A percentile compares a stretch with the other conserved stretches of the same genome.
phyloP scores from a whole-genome alignment of 2,329 filamentous ascomycete genomes.

The Xenosphaeropsis pyriputrescens region DNA sequence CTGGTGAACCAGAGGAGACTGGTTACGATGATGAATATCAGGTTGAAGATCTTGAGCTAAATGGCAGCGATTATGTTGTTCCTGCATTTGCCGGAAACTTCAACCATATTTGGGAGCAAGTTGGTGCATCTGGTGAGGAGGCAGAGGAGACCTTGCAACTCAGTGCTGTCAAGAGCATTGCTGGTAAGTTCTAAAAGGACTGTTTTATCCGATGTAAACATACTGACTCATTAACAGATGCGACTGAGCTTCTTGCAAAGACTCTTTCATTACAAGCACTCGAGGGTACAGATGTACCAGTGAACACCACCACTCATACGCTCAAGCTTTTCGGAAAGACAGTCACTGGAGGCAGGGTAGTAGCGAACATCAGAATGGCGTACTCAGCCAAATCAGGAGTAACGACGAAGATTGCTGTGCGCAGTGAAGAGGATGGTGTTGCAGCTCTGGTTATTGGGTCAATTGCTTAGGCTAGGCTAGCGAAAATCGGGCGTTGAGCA shows the following conservation, averaged over 20 bases:
- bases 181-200: constrained; percentile 39
- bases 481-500: background rate
- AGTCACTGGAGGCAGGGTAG: constrained; percentile 76
- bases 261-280: constrained; percentile 82
- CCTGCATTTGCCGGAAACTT: constrained; percentile 93
- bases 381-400: constrained; percentile 86
- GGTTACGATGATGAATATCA: constrained; percentile 98
- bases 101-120: constrained; percentile 88
- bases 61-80: constrained; percentile 84
- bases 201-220: constrained; percentile 2
- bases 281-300: constrained; percentile 82
- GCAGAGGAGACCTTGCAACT: constrained; percentile 84
- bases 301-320: constrained; percentile 81
- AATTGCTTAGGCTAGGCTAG: constrained; percentile 34
- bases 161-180: constrained; percentile 78
- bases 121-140: constrained; percentile 78
- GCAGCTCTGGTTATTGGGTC: constrained; percentile 73
- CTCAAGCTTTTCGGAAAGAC: constrained; percentile 96
- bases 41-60: constrained; percentile 82
- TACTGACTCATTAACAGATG: constrained; percentile 42
- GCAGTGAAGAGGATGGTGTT: constrained; percentile 86
- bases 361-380: constrained; percentile 81
- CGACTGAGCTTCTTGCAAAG: constrained; percentile 79
- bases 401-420: constrained; percentile 86
- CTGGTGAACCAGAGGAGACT: constrained; percentile 77